Percentiles rank a stretch among this genome's conserved stretches.
Conservation (phyloP, 2,329 filamentous ascomycete species). For the Pyricularia sp. region DNA sequence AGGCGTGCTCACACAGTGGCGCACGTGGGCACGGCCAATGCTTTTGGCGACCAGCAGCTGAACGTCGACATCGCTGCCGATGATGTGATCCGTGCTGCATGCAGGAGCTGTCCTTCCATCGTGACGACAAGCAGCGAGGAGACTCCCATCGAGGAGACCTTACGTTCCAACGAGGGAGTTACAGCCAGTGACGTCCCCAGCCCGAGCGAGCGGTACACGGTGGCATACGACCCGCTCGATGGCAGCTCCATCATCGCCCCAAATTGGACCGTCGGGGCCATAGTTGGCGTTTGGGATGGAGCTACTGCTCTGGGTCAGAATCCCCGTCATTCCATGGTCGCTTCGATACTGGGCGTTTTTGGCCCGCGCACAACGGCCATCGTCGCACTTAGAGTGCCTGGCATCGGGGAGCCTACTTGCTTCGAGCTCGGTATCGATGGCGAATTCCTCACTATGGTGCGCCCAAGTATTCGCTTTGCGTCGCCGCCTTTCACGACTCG, state of each 20-base stretch:
- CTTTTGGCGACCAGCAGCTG: constrained; percentile 46
- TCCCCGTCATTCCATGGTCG: constrained; percentile 29
- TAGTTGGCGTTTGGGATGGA: constrained; percentile 46
- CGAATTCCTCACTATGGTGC: constrained; percentile 22
- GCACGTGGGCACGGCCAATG: constrained; percentile 31
- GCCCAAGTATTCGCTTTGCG: constrained; percentile 24
- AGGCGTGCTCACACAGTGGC: not conserved
- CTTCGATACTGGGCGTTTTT: constrained; percentile 37
- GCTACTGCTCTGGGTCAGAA: constrained; percentile 26
- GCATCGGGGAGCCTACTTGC: constrained; percentile 20
- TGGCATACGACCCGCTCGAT: constrained; percentile 52
- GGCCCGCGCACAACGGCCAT: constrained; percentile 43
- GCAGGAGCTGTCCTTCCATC: constrained; percentile 30
- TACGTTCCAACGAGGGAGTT: constrained; percentile 8
- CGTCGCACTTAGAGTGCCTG: constrained; percentile 37
- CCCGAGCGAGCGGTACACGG: constrained; percentile 33
- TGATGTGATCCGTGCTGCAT: constrained; percentile 28
- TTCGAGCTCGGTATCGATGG: constrained; percentile 36
- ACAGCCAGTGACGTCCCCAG: not conserved
- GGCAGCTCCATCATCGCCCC: constrained; percentile 47
- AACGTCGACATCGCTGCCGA: constrained; percentile 44
- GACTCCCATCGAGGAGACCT: constrained; percentile 36
- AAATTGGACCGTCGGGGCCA: constrained; percentile 46
- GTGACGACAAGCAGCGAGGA: constrained; percentile 46
- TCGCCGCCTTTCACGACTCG: constrained; percentile 29